Evolutionary conservation across 495 filamentous ascomycete genomes (phyloP).

Genomic region (Aspergillus heteromorphus): DNA sequence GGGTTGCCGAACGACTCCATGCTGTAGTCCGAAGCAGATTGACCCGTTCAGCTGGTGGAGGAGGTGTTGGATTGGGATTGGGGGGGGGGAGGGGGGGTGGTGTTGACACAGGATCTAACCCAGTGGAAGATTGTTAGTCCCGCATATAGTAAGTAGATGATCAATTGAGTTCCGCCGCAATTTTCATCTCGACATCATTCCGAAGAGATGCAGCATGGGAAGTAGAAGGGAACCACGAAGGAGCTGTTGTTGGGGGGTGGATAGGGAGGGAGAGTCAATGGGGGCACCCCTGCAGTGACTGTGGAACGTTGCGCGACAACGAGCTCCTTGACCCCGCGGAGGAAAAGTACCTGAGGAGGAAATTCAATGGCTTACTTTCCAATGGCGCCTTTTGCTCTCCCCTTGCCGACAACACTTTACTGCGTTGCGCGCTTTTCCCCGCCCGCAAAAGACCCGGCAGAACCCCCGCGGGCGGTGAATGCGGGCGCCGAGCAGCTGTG

Average conservation of each 20-base stretch:
- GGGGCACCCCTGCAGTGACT: not conserved
- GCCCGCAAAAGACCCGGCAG: too few relatives aligned
- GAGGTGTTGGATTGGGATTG: not conserved
- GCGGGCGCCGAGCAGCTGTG: conserved; percentile 18
- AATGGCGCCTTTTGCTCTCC: not conserved
- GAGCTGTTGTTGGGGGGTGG: not conserved
- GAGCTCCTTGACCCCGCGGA: not conserved
- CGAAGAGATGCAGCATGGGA: not conserved
- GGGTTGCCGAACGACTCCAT: conserved; percentile 44
- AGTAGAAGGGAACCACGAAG: not conserved
- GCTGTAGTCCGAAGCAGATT: conserved; percentile 5
- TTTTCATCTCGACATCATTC: not conserved
- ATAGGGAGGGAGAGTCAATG: not conserved
- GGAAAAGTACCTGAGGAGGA: not conserved
- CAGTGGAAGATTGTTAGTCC: conserved; percentile 9
- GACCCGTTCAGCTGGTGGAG: too few relatives aligned
- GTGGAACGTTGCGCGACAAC: not conserved
- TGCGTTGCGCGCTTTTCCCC: too few relatives aligned
- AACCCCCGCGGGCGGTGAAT: conserved; percentile 30
- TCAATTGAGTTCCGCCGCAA: conserved; percentile 10
- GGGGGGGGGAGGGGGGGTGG: not conserved
- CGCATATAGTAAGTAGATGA: conserved; percentile 2
- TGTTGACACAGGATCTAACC: not conserved
- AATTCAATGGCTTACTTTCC: too few relatives aligned
- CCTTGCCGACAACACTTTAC: too few relatives aligned